A percentile compares a stretch with the other conserved stretches of the same genome.
Evolutionary conservation across 768 basidiomycete species (phyloP).

Genomic region (Cystobasidium onofrii): DNA sequence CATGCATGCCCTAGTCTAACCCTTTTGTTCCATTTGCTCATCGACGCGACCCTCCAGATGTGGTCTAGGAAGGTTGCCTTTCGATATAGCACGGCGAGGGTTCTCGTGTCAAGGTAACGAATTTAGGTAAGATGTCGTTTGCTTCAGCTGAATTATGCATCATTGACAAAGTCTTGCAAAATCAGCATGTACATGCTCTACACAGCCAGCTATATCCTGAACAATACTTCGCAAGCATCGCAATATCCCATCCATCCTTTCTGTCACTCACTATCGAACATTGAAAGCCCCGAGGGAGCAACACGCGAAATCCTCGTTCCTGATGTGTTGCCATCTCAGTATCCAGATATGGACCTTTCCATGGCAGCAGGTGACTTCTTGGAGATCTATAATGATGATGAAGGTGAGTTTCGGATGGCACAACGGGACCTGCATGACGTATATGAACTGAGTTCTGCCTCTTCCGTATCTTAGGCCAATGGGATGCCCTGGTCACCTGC

Average conservation of each 20-base stretch:
- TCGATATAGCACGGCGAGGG: conserved; percentile 29
- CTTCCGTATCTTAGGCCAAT: conserved; percentile 52
- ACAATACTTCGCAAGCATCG: not conserved
- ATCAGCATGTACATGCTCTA: conserved; percentile 34
- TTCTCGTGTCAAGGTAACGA: conserved; percentile 33
- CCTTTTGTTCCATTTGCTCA: not conserved
- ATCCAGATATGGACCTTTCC: conserved; percentile 1
- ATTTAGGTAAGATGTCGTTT: too few relatives aligned
- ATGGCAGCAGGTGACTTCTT: conserved; percentile 34
- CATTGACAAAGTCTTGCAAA: not conserved
- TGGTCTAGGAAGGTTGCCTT: conserved; percentile 31
- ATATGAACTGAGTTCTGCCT: too few relatives aligned
- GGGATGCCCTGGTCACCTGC: conserved; percentile 85
- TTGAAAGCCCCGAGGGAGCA: not conserved
- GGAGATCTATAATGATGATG: conserved; percentile 26
- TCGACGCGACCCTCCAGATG: not conserved
- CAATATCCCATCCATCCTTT: conserved; percentile 31
- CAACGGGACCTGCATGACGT: too few relatives aligned
- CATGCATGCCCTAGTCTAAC: not conserved
- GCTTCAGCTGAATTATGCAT: too few relatives aligned
- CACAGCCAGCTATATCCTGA: conserved; percentile 24
- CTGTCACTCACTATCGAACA: conserved; percentile 30
- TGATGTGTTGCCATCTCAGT: conserved; percentile 26
- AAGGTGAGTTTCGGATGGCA: not conserved
- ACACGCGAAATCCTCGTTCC: conserved; percentile 14